These are phyloP conservation scores for Kuraishia molischiana DNA, from an alignment of 805 yeast genomes.

Conservation along the genomic window DNA sequence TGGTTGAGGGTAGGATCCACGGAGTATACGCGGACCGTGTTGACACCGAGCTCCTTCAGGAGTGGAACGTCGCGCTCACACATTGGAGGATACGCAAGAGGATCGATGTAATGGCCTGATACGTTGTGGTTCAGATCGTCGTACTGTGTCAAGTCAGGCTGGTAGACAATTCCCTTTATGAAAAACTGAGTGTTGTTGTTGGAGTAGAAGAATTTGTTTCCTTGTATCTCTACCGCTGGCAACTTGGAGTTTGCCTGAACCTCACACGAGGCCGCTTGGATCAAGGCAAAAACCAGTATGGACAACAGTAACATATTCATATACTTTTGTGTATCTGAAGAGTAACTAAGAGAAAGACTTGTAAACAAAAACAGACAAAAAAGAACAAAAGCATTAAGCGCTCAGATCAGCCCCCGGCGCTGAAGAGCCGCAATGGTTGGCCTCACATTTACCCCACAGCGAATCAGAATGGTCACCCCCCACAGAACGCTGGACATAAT, in stretches of 20 bases:
- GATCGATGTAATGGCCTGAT: conserved; percentile 20
- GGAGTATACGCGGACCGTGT: conserved; percentile 27
- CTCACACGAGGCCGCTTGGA: no score
- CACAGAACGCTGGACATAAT: not conserved
- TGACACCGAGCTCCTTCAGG: no score
- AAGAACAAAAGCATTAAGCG: no score
- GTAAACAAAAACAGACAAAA: no score
- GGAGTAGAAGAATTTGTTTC: conserved; percentile 65
- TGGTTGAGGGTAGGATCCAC: conserved; percentile 28
- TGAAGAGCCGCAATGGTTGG: not conserved
- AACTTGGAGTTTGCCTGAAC: no score
- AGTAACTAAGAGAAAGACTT: no score
- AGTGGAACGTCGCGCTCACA: conserved; percentile 25
- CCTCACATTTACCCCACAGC: not conserved
- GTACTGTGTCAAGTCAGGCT: conserved; percentile 47
- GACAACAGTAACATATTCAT: no score
- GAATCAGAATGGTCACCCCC: not conserved
- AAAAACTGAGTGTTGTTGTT: conserved; percentile 74
- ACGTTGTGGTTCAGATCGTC: conserved; percentile 14
- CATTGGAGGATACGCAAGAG: conserved; percentile 19
- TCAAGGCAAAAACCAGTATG: no score
- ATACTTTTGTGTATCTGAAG: no score
- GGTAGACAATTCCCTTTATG: conserved; percentile 84
- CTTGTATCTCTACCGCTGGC: conserved; percentile 51
- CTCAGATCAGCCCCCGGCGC: not conserved